phyloP scores from a whole-genome alignment of 192 early-diverging fungal genomes.

The Helicostylum pulchrum region DNA sequence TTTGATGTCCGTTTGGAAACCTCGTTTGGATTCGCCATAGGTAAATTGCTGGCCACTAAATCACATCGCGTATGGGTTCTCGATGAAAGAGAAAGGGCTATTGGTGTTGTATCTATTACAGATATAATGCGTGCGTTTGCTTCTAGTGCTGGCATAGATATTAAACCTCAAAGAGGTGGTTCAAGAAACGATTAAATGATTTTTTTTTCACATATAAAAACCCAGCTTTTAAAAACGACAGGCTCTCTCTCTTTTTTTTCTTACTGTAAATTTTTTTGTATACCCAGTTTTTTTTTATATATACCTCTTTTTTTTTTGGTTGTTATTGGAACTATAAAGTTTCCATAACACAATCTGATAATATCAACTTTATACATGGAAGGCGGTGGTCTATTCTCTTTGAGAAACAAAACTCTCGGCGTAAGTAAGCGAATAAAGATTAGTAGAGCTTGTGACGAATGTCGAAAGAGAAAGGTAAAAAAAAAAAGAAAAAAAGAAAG shows the following conservation, averaged over 20 bases:
- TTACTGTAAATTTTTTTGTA: background rate
- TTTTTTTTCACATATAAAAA: too few species aligned
- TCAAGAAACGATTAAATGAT: background rate
- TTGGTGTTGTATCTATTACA: slow-evolving; percentile 78
- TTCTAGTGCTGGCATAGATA: background rate
- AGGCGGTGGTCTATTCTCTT: background rate
- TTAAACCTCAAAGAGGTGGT: background rate
- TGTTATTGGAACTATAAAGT: background rate
- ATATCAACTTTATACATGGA: slow-evolving; percentile 1
- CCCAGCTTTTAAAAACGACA: too few species aligned
- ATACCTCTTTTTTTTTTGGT: slow-evolving; percentile 4
- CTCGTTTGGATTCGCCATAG: slow-evolving; percentile 66
- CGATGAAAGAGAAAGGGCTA: slow-evolving; percentile 48
- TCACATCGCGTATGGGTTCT: slow-evolving; percentile 83
- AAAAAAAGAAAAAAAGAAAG: slow-evolving; percentile 1
- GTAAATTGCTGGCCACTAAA: slow-evolving; percentile 76
- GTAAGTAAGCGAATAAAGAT: slow-evolving; percentile 29
- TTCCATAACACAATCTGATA: background rate
- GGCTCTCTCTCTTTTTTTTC: background rate
- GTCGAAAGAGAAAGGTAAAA: slow-evolving; percentile 35
- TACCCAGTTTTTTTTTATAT: background rate
- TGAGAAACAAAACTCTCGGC: slow-evolving; percentile 4
- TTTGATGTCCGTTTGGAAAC: slow-evolving; percentile 73
- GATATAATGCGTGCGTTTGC: slow-evolving; percentile 60
- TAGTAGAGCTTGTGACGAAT: slow-evolving; percentile 34